phyloP scores from a whole-genome alignment of 225 moss, liverwort and hornwort genomes.

The Climacium dendroides region DNA sequence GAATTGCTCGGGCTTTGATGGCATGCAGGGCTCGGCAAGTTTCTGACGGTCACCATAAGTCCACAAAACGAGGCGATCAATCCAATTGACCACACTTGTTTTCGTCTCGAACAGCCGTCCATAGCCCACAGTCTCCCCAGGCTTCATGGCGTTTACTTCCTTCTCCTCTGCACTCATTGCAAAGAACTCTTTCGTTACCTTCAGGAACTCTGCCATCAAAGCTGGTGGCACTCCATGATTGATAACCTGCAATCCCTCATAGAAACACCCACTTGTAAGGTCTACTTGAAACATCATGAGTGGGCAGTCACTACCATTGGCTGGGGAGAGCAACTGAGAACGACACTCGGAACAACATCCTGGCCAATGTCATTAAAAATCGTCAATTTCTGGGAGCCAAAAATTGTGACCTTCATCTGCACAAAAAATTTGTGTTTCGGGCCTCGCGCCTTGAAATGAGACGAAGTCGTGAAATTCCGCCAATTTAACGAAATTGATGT shows the following conservation, averaged over 20 bases:
- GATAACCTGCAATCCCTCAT: not conserved
- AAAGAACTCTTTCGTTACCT: conserved; percentile 4
- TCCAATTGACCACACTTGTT: not conserved
- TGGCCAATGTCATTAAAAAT: not conserved
- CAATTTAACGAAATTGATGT: not conserved
- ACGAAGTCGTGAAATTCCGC: not conserved
- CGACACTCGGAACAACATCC: not conserved
- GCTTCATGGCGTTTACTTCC: conserved; percentile 20
- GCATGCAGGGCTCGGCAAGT: conserved; percentile 20
- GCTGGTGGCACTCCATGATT: conserved; percentile 17
- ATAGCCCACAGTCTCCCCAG: conserved; percentile 12
- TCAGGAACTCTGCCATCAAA: conserved; percentile 10
- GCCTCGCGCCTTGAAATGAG: too few relatives aligned
- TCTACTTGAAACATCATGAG: not conserved
- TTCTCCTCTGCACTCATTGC: conserved; percentile 22
- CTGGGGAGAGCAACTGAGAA: not conserved
- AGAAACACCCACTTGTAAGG: not conserved
- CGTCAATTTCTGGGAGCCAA: not conserved
- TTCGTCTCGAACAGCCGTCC: conserved; percentile 20
- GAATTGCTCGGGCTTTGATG: not conserved
- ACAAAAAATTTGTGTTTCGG: too few relatives aligned
- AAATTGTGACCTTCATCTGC: not conserved
- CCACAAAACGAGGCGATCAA: conserved; percentile 24
- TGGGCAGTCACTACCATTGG: not conserved
- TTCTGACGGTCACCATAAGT: conserved; percentile 6